phyloP scores from a whole-genome alignment of 2,329 filamentous ascomycete species.

The Nakataea oryzae region DNA sequence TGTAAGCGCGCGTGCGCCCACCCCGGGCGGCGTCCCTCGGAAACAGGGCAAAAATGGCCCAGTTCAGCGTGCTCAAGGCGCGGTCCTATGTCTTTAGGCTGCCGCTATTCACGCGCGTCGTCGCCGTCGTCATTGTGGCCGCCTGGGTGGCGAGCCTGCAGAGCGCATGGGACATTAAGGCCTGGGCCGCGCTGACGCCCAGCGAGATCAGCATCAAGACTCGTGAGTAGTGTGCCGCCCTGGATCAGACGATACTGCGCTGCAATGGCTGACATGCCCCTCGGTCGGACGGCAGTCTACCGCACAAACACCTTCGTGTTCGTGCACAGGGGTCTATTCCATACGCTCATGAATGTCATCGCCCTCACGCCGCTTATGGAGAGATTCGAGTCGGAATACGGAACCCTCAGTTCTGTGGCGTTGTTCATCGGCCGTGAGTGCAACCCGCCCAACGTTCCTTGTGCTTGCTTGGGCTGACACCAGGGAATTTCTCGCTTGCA shows the following conservation, averaged over 20 bases:
- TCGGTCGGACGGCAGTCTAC: slow-evolving; percentile 55
- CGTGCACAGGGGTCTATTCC: slow-evolving; percentile 72
- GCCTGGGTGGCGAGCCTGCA: slow-evolving; percentile 63
- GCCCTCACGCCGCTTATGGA: slow-evolving; percentile 83
- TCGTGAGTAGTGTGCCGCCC: slow-evolving; percentile 42
- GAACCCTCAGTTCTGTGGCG: slow-evolving; percentile 76
- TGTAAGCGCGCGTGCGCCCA: not conserved
- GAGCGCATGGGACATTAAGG: slow-evolving; percentile 57
- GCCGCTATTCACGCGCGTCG: slow-evolving; percentile 74
- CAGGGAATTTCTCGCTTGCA: slow-evolving; percentile 19
- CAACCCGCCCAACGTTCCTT: not conserved
- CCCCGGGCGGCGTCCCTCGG: too few species aligned
- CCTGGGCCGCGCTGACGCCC: slow-evolving; percentile 74
- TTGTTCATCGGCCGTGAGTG: slow-evolving; percentile 87
- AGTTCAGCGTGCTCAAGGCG: slow-evolving; percentile 61
- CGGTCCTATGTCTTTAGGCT: slow-evolving; percentile 75
- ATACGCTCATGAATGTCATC: slow-evolving; percentile 68
- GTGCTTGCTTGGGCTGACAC: not conserved
- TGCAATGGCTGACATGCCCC: not conserved
- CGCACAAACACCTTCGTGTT: slow-evolving; percentile 87
- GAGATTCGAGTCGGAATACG: slow-evolving; percentile 85
- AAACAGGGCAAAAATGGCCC: slow-evolving; percentile 21
- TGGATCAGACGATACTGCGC: too few species aligned
- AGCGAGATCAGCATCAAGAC: slow-evolving; percentile 60
- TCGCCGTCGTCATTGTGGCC: slow-evolving; percentile 54